These are phyloP conservation scores for Sporothrix globosa DNA, from an alignment of 2,329 filamentous ascomycete genomes.

Conservation along the genomic window DNA sequence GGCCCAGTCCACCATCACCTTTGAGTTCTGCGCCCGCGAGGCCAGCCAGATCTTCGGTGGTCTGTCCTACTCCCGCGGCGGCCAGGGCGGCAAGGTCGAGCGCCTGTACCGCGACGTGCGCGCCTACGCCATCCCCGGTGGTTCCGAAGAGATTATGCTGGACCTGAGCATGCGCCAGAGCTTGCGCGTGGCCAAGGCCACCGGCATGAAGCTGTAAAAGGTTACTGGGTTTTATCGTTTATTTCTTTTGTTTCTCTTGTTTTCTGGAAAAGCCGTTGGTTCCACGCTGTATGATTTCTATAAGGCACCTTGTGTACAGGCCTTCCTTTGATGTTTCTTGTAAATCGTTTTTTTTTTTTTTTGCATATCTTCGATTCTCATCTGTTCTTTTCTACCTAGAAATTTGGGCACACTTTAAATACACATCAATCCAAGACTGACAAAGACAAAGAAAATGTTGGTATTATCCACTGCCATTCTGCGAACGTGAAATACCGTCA, in stretches of 20 bases:
- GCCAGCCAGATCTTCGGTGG: conserved; percentile 98
- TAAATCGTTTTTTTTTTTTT: neutral
- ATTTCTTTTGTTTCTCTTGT: neutral
- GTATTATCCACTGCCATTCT: neutral
- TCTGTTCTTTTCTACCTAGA: conserved; percentile 4
- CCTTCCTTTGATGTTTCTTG: neutral
- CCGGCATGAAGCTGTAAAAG: conserved; percentile 90
- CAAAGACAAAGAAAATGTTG: neutral
- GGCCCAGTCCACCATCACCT: conserved; percentile 89
- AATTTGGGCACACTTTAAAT: conserved; percentile 12
- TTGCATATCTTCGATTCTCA: neutral
- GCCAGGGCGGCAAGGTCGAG: conserved; percentile 95
- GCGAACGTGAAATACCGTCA: neutral
- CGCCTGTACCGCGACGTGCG: conserved; percentile 91
- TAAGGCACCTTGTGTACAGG: conserved; percentile 7
- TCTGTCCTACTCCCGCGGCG: conserved; percentile 86
- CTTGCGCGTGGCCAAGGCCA: conserved; percentile 74
- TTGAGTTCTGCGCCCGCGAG: conserved; percentile 96
- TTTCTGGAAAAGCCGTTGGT: conserved; percentile 22
- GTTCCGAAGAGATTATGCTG: conserved; percentile 97
- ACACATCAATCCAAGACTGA: neutral
- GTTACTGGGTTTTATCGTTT: neutral
- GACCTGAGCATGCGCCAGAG: conserved; percentile 92
- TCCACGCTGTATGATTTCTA: conserved; percentile 21
- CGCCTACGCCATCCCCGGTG: conserved; percentile 94